Evolutionary conservation across 2,329 filamentous ascomycete genomes (phyloP).

Genomic region (Gnomoniopsis sp.): DNA sequence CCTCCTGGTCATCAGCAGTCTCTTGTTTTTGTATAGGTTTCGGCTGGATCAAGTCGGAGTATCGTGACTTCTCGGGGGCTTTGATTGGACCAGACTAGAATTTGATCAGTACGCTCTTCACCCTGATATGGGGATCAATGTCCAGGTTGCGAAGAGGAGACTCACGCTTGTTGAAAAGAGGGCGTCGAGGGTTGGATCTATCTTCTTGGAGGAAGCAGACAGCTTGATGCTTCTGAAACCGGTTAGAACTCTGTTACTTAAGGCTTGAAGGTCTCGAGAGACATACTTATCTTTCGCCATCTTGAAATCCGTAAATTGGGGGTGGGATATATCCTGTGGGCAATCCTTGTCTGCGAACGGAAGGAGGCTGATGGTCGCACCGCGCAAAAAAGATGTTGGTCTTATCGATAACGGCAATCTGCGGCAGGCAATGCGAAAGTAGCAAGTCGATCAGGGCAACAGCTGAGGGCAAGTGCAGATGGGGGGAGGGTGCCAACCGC

Average conservation of each 20-base stretch:
- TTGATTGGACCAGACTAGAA: conserved; percentile 50
- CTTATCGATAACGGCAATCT: neutral
- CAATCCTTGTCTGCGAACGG: neutral
- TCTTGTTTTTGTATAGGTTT: conserved; percentile 26
- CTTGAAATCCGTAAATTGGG: neutral
- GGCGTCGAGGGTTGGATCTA: conserved; percentile 67
- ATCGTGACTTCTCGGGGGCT: conserved; percentile 42
- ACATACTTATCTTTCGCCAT: conserved; percentile 18
- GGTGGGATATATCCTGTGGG: neutral
- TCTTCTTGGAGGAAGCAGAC: conserved; percentile 46
- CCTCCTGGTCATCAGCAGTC: neutral
- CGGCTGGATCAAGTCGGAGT: conserved; percentile 32
- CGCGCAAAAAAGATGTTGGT: neutral
- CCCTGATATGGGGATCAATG: neutral
- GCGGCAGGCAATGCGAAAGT: neutral
- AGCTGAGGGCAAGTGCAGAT: neutral
- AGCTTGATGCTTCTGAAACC: conserved; percentile 36
- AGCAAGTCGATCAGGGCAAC: neutral
- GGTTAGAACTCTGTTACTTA: neutral
- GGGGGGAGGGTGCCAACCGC: neutral
- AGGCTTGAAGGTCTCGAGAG: too few species aligned
- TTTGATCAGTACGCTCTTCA: neutral
- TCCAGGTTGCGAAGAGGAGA: conserved; percentile 19
- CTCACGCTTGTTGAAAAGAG: conserved; percentile 72
- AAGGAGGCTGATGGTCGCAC: neutral